Conservation (phyloP, 179 eudicot species). For the Pouteria campechiana region DNA sequence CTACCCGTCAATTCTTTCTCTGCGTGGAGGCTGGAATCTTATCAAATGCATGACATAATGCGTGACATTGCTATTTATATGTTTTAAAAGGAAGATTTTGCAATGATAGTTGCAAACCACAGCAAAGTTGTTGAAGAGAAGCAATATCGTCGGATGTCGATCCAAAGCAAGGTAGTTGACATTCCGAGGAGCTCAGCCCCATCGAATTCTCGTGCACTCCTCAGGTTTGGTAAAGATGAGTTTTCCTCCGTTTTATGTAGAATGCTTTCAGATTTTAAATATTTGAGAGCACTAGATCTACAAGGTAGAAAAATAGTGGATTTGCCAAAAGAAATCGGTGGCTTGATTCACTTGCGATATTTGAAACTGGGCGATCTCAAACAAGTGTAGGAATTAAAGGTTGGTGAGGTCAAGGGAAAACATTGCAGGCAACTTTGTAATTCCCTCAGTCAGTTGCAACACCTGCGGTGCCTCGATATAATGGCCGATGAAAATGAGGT, state of each 20-base stretch:
- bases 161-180: neutral
- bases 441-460: constrained; percentile 1
- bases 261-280: neutral
- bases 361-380: constrained; percentile 1
- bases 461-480: too few species aligned
- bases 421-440: neutral
- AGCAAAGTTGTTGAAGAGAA: neutral
- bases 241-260: neutral
- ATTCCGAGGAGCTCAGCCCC: neutral
- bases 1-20: neutral
- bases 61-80: neutral
- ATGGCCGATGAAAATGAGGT: too few species aligned
- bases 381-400: constrained; percentile 1
- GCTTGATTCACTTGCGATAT: neutral
- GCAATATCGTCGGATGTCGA: constrained; percentile 1
- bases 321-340: neutral
- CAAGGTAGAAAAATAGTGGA: neutral
- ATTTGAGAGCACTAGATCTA: constrained; percentile 1
- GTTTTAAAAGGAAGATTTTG: neutral
- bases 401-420: constrained; percentile 3
- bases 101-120: neutral
- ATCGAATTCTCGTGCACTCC: neutral
- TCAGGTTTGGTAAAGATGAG: neutral
- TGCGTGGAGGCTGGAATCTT: neutral
- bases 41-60: neutral